Conservation (phyloP, 176 grass and related monocot species). For the Triticum turgidum region DNA sequence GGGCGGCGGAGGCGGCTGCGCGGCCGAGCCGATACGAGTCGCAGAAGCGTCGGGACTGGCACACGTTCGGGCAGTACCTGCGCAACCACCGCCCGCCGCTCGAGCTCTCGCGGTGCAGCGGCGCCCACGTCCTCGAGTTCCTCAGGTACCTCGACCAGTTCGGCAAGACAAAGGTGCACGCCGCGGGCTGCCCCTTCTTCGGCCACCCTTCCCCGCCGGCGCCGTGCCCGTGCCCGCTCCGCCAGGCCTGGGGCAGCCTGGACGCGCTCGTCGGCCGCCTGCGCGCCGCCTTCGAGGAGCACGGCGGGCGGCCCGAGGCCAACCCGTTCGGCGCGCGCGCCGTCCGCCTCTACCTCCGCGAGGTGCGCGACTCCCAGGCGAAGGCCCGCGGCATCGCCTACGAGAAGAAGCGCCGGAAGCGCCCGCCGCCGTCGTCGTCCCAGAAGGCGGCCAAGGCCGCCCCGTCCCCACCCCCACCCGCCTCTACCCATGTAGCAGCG, state of each 20-base stretch:
- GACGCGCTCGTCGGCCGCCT: constrained; percentile 81
- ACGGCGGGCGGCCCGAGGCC: constrained; percentile 61
- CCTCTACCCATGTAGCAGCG: neutral
- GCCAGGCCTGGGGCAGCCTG: constrained; percentile 75
- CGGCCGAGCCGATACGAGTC: constrained; percentile 77
- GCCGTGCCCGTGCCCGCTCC: constrained; percentile 62
- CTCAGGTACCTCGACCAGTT: constrained; percentile 85
- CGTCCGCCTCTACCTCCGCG: constrained; percentile 70
- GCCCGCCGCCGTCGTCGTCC: constrained; percentile 17
- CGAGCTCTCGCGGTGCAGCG: constrained; percentile 71
- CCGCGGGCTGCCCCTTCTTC: constrained; percentile 60
- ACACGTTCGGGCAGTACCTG: constrained; percentile 85
- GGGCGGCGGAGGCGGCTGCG: constrained; percentile 2
- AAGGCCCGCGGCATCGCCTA: constrained; percentile 63
- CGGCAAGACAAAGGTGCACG: constrained; percentile 83
- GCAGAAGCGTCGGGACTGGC: constrained; percentile 87
- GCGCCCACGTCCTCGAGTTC: constrained; percentile 79
- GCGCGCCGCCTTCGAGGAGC: constrained; percentile 84
- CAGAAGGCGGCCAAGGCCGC: neutral
- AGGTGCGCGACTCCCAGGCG: constrained; percentile 57
- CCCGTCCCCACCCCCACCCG: neutral
- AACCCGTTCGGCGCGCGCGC: constrained; percentile 77
- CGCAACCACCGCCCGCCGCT: constrained; percentile 81
- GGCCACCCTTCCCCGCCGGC: constrained; percentile 67
- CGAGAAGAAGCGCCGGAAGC: constrained; percentile 68